Evolutionary conservation across 2,329 filamentous ascomycete species (phyloP), one percentile per base, ranked within the genome.

Genomic region (Trichoderma arundinaceum): DNA sequence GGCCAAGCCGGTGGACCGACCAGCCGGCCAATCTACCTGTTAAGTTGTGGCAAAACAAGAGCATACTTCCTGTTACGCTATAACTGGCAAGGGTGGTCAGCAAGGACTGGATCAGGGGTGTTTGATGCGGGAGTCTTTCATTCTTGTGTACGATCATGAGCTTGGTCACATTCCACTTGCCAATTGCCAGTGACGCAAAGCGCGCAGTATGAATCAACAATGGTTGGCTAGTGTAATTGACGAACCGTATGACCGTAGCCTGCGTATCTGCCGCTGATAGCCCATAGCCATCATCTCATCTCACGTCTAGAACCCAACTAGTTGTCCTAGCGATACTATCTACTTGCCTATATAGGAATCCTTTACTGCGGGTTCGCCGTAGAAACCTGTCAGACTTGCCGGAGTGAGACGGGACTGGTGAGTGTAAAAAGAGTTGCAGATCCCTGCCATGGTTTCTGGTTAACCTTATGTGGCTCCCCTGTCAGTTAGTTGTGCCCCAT

Each of bases 401-500:
- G 22, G 22, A 35, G 1, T 5, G 28, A 58, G 32, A 35, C 19
- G 54, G n/a, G 28, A 43, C 22, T 33, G 7, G 22, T 15, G 22
- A 44, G 9, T 32, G n/a, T 8, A 44, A 57, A 44, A 44, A 44
- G 53, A 33, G 38, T 19, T 22, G 7, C 17, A 17, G 12, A 46
- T 35, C n/a, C 54, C 54, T 43, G 41, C 43, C n/a, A 19, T 44
- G 12, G 41, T 46, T 39, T 38, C 19, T 10, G 3, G 3, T 48
- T 59, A 59, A 59, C 56, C 56, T 59, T 59, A 48, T 59, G 32
- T 59, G 33, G 44, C 43, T 38, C 49, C 33, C 51, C 43, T 32
- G 43, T 48, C 4, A 48, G 33, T 4, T 4, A 10, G 4, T 38
- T 41, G 15, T 44, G n/a, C 1, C 33, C 7, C 17, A 33, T 17